These are phyloP conservation scores for Pleomassaria siparia DNA, from an alignment of 2,329 filamentous ascomycete genomes.

Conservation along the genomic window DNA sequence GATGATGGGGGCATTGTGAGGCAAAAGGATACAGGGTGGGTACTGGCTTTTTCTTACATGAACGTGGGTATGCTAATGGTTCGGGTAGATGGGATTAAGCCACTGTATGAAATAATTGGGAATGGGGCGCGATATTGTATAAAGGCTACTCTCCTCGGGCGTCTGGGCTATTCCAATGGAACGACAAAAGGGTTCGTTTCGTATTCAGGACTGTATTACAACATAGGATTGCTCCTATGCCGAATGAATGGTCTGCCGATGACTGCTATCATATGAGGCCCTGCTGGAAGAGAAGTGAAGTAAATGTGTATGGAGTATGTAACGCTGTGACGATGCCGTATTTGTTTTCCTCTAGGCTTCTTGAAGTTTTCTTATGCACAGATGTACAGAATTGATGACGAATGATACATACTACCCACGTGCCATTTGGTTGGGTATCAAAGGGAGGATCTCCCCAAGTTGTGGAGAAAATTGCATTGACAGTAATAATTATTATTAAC, in stretches of 20 bases:
- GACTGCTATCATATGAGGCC: no score
- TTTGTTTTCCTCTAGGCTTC: no score
- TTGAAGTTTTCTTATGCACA: no score
- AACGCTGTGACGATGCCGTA: no score
- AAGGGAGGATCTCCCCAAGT: no score
- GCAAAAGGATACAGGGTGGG: conserved; percentile 79
- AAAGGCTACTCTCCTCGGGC: conserved; percentile 1
- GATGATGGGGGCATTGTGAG: conserved; percentile 67
- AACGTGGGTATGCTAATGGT: conserved; percentile 11
- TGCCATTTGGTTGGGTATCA: no score
- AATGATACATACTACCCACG: no score
- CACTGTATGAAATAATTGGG: background rate
- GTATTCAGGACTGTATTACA: conserved; percentile 13
- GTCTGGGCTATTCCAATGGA: background rate
- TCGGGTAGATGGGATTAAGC: conserved; percentile 23
- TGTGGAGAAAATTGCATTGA: no score
- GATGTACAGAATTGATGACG: no score
- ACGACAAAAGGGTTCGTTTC: conserved; percentile 6
- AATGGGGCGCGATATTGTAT: background rate
- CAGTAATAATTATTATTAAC: no score
- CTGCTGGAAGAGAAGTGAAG: no score
- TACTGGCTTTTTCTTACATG: background rate
- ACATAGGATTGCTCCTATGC: conserved; percentile 2
- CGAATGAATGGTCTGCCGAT: background rate
- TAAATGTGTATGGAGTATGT: no score